Base-by-base conservation (phyloP, 2,329 filamentous ascomycete species). In the Ascochyta rabiei region DNA sequence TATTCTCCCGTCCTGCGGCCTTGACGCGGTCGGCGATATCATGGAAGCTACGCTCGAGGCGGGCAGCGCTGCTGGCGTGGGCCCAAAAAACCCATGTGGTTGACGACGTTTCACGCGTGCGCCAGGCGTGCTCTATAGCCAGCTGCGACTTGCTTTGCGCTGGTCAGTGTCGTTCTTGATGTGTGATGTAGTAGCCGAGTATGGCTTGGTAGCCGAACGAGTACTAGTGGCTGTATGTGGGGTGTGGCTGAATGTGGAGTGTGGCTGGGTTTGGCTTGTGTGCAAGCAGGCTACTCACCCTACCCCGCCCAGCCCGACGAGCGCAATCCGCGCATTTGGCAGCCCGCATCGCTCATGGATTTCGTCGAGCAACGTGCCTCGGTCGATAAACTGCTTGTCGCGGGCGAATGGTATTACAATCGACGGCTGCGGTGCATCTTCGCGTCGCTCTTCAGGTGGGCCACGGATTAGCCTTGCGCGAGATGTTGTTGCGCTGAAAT, bases 221-320 rank as follows among this genome's bases (percentile, higher is more conserved):
- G 21, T 4, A 23, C 21, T 23, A 23, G 21, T 6, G 21, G 21
- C 21, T 23, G 21, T 23, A 2, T 23, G 21, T 23, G 21, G 21
- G 21, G 21, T 23, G 21, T 23, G 21, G 21, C 21, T 23, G 21
- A 4, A 2, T 23, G 21, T 23, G 21, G 21, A 6, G 21, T 23
- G 21, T 23, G 21, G n/a, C n/a, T n/a, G n/a, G n/a, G n/a, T n/a
- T n/a, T 23, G 21, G 23, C 24, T 30, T 48, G 35, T 18, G 18
- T 24, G n/a, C 21, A 23, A 23, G 21, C 21, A 23, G 21, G 7
- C 18, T 15, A 21, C 49, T 41, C 30, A 60, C 57, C 66, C 67
- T 12, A 69, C 61, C 15, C 67, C 67, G 10, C 67, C 66, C 6
- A 70, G 60, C 23, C 68, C 68, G 9, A 68, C 58, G 10, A 71